These are phyloP conservation scores for Gossypium anomalum DNA, from an alignment of 345 rosid species.

Conservation along the genomic window DNA sequence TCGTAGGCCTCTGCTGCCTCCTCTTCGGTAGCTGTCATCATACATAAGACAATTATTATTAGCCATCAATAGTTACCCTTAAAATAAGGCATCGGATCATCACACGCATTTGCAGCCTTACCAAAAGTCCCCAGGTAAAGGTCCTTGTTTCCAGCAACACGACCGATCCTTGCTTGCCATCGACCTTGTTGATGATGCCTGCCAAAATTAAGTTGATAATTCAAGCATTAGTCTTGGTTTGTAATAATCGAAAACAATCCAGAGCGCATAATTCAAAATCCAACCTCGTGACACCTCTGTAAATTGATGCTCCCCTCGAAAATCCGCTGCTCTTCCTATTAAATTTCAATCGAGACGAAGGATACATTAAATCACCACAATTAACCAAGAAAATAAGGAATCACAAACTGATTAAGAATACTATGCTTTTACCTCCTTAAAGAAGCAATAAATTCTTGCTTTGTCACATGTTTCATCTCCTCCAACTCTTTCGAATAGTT, in stretches of 20 bases:
- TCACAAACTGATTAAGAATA: neutral
- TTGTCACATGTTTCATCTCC: conserved; percentile 84
- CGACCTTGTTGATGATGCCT: conserved; percentile 99
- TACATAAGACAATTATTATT: neutral
- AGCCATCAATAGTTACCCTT: too few species aligned
- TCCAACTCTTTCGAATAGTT: conserved; percentile 70
- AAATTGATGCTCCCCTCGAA: conserved; percentile 95
- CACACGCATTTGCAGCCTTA: conserved; percentile 14
- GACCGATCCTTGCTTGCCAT: conserved; percentile 99
- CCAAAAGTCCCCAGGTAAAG: conserved; percentile 96
- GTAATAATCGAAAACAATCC: too few species aligned
- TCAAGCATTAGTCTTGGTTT: too few species aligned
- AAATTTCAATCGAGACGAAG: neutral
- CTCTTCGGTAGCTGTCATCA: conserved; percentile 78
- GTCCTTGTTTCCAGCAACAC: conserved; percentile 97
- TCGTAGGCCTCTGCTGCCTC: conserved; percentile 99
- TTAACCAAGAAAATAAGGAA: neutral
- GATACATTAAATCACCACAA: neutral
- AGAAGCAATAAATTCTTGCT: conserved; percentile 95
- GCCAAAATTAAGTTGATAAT: conserved; percentile 11
- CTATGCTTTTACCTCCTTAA: conserved; percentile 61
- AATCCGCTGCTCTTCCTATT: conserved; percentile 94
- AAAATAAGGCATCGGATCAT: neutral
- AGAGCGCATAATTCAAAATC: neutral
- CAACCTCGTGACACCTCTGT: conserved; percentile 92